These are phyloP conservation scores for Populus hybrid DNA, from an alignment of 441 rosid species.

Conservation along the genomic window DNA sequence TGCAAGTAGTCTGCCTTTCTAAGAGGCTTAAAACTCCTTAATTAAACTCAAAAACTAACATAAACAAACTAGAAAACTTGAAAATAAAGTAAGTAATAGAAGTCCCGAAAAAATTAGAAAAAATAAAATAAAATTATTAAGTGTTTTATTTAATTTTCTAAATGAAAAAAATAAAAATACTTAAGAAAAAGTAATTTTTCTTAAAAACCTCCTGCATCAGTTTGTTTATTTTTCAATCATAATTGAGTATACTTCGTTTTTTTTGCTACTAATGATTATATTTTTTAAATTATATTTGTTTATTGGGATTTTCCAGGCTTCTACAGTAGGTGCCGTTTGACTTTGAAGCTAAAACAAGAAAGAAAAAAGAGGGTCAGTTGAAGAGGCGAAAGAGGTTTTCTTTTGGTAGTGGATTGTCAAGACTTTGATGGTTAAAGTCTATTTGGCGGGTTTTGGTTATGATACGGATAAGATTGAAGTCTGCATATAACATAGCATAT, in stretches of 20 bases:
- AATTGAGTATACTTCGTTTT: slow-evolving; percentile 11
- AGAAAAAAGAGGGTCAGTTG: slow-evolving; percentile 1
- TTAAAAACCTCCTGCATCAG: too few relatives aligned
- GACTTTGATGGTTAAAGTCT: slow-evolving; percentile 18
- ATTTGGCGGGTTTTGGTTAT: slow-evolving; percentile 21
- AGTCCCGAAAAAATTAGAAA: too few relatives aligned
- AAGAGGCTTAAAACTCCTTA: too few relatives aligned
- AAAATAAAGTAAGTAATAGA: too few relatives aligned
- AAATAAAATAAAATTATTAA: too few relatives aligned
- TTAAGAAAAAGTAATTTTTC: too few relatives aligned
- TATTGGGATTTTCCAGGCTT: slow-evolving; percentile 49
- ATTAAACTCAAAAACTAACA: too few relatives aligned
- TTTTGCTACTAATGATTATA: slow-evolving; percentile 7
- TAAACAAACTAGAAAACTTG: too few relatives aligned
- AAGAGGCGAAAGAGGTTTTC: slow-evolving; percentile 9
- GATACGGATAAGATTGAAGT: slow-evolving; percentile 33
- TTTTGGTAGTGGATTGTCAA: slow-evolving; percentile 8
- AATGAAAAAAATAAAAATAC: too few relatives aligned
- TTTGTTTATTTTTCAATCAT: slow-evolving; percentile 16
- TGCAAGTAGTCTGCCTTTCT: too few relatives aligned
- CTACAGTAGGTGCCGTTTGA: slow-evolving; percentile 20
- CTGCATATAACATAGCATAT: slow-evolving; percentile 16
- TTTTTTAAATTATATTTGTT: slow-evolving; percentile 20
- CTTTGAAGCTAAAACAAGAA: slow-evolving; percentile 31
- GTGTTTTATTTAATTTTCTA: too few relatives aligned